These are phyloP conservation scores for Botrytis hyacinthi DNA, from an alignment of 2,329 filamentous ascomycete genomes.

Conservation along the genomic window DNA sequence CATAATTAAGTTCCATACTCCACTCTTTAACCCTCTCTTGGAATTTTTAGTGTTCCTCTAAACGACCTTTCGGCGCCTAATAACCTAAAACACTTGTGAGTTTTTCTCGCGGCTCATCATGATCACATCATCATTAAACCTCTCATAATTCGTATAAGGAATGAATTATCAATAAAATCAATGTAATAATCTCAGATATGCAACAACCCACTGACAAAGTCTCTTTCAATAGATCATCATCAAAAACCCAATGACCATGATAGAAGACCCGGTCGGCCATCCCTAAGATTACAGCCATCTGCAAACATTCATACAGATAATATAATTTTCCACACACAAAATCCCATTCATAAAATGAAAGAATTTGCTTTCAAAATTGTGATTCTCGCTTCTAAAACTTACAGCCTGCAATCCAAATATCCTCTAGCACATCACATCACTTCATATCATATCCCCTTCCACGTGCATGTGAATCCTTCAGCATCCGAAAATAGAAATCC, in stretches of 20 bases:
- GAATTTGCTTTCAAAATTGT: background rate
- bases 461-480: background rate
- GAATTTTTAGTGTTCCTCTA: background rate
- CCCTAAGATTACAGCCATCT: background rate
- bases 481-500: background rate
- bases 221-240: background rate
- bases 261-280: background rate
- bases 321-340: background rate
- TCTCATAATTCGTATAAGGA: too few species aligned
- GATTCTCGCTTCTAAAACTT: too few species aligned
- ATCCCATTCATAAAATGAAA: background rate
- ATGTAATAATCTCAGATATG: background rate
- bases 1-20: too few species aligned
- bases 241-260: background rate
- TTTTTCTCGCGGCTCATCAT: background rate
- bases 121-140: background rate
- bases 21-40: background rate
- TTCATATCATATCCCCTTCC: background rate
- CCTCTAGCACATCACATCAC: background rate
- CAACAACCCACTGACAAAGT: background rate
- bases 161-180: background rate
- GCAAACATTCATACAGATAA: rapidly evolving
- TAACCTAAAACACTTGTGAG: background rate
- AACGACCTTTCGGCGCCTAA: background rate
- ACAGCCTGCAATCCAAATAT: background rate